A percentile compares a stretch with the other conserved stretches of the same genome.
phyloP scores from a whole-genome alignment of 2,329 filamentous ascomycete species.

The Fusarium albidum region DNA sequence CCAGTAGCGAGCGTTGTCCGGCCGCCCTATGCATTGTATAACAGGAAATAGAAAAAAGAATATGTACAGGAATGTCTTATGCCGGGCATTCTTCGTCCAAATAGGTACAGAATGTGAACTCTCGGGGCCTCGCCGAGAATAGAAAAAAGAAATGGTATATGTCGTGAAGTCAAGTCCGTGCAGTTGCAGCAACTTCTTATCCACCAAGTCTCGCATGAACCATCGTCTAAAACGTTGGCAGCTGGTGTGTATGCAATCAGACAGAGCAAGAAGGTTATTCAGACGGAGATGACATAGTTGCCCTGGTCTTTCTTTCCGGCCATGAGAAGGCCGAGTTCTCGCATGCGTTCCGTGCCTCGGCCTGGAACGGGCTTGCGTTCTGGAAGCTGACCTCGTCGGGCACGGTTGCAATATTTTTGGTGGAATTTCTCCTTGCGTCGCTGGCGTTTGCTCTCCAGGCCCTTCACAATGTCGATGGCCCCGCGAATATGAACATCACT shows the following conservation, averaged over 20 bases:
- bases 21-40: slow-evolving; percentile 36
- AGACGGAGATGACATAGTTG: slow-evolving; percentile 81
- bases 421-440: slow-evolving; percentile 92
- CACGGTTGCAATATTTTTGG: slow-evolving; percentile 87
- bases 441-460: slow-evolving; percentile 92
- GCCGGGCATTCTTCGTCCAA: slow-evolving; percentile 16
- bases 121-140: slow-evolving; percentile 23
- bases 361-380: slow-evolving; percentile 78
- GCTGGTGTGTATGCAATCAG: slow-evolving; percentile 10
- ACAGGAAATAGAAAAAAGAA: slow-evolving; percentile 16
- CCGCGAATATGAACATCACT: slow-evolving; percentile 77
- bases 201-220: slow-evolving; percentile 22
- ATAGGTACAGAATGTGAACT: slow-evolving; percentile 32
- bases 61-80: slow-evolving; percentile 35
- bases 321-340: slow-evolving; percentile 81
- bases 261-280: slow-evolving; percentile 36
- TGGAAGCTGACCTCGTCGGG: slow-evolving; percentile 70
- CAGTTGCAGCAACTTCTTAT: slow-evolving; percentile 29
- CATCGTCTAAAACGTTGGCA: slow-evolving; percentile 11
- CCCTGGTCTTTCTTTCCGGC: slow-evolving; percentile 79
- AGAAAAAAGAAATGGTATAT: slow-evolving; percentile 20
- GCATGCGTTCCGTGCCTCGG: slow-evolving; percentile 91
- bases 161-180: slow-evolving; percentile 31
- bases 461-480: slow-evolving; percentile 98
- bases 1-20: slow-evolving; percentile 38